Evolutionary conservation across 2,329 filamentous ascomycete species (phyloP).

Genomic region (Cadophora malorum): DNA sequence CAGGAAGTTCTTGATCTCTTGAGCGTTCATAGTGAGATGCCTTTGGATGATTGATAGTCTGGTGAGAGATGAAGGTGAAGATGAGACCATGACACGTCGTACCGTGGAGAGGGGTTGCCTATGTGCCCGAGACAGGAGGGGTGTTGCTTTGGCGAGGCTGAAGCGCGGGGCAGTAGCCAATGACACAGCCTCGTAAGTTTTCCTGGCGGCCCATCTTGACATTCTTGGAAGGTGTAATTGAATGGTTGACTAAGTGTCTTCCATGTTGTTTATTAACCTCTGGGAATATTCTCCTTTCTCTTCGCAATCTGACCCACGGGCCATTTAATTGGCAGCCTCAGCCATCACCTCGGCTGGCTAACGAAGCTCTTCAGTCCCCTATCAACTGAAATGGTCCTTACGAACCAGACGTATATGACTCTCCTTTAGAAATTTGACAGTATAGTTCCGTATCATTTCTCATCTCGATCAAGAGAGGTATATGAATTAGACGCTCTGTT

Average conservation of each 20-base stretch:
- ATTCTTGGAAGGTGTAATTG: slow-evolving; percentile 17
- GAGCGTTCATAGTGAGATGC: slow-evolving; percentile 57
- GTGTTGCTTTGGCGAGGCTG: slow-evolving; percentile 28
- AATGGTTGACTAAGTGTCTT: neutral
- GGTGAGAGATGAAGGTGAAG: slow-evolving; percentile 30
- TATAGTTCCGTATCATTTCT: neutral
- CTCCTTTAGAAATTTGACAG: neutral
- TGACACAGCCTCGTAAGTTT: slow-evolving; percentile 7
- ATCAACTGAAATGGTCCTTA: neutral
- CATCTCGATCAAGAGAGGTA: neutral
- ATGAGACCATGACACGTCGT: slow-evolving; percentile 32
- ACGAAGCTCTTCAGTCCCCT: neutral
- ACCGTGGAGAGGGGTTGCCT: slow-evolving; percentile 15
- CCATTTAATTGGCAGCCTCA: slow-evolving; percentile 5
- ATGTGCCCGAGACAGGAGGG: slow-evolving; percentile 1
- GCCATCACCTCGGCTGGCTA: slow-evolving; percentile 5
- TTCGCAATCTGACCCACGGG: slow-evolving; percentile 5
- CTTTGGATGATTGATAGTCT: slow-evolving; percentile 36
- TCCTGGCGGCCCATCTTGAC: slow-evolving; percentile 26
- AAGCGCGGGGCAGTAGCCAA: slow-evolving; percentile 22
- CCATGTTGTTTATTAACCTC: neutral
- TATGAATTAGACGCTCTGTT: neutral
- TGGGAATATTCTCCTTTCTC: neutral
- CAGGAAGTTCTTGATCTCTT: slow-evolving; percentile 77
- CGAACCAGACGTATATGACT: neutral